phyloP scores from a whole-genome alignment of 2,329 filamentous ascomycete species.

The Saccharata proteae region DNA sequence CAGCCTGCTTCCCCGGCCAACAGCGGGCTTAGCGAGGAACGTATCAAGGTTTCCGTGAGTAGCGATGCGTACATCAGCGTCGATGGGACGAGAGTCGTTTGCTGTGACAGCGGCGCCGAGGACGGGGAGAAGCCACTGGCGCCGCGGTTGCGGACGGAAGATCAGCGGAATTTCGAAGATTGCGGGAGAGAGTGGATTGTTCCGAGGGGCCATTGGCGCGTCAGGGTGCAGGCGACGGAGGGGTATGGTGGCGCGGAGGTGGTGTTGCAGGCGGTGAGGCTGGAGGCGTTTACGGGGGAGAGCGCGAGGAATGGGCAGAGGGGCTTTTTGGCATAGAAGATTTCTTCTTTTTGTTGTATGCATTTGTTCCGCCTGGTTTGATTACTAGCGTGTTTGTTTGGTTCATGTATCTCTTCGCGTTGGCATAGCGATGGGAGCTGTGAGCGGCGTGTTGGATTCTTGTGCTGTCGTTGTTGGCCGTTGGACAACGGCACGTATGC shows the following conservation, averaged over 20 bases:
- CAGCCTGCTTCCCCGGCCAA: slow-evolving; percentile 56
- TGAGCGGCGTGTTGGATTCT: too few species aligned
- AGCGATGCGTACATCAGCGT: slow-evolving; percentile 46
- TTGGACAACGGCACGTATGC: too few species aligned
- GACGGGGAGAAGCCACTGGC: slow-evolving; percentile 17
- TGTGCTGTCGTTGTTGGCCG: too few species aligned
- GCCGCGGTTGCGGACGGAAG: slow-evolving; percentile 11
- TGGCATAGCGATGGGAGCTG: too few species aligned
- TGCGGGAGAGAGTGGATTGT: slow-evolving; percentile 22
- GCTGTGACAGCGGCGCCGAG: slow-evolving; percentile 17
- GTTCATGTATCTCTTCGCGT: too few species aligned
- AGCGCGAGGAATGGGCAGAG: slow-evolving; percentile 52
- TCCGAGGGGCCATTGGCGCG: slow-evolving; percentile 26
- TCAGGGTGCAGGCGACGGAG: slow-evolving; percentile 43
- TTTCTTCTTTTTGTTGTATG: too few species aligned
- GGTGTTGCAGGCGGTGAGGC: slow-evolving; percentile 60
- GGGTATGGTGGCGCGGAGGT: slow-evolving; percentile 52
- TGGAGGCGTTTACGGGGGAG: slow-evolving; percentile 60
- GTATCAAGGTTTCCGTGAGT: slow-evolving; percentile 45
- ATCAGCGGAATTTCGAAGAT: slow-evolving; percentile 10
- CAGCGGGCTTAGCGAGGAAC: slow-evolving; percentile 57
- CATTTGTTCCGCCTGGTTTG: too few species aligned
- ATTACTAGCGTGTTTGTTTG: too few species aligned
- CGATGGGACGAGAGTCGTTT: slow-evolving; percentile 30
- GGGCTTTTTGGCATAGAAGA: slow-evolving; percentile 42